Base-by-base conservation (phyloP, 805 yeast species). In the Lachancea mirantina region DNA sequence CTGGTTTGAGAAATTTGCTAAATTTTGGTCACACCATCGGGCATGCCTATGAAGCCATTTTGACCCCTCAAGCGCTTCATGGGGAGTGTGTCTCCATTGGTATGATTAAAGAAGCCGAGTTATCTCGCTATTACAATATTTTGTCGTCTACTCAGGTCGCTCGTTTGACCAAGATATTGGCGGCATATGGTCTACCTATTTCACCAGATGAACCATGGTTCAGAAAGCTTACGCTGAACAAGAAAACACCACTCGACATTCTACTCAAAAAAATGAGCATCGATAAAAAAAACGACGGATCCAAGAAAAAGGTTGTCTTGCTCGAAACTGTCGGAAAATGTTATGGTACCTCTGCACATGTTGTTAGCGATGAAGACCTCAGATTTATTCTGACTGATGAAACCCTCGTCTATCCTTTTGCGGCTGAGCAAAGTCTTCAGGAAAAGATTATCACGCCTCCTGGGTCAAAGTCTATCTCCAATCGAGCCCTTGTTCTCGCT, bases 11-110 rank as follows among this genome's bases (percentile, higher is more conserved):
- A 62, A 92, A 92, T 59, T 63, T 92, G 43, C 69, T 92, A 39
- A 92, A 92, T 61, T 92, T 89, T 55, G 98, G 98, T 21, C 98
- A 92, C 59, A 75, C 96, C 18, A 88, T 92, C 49, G 98, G 98
- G 27, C 98, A 92, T 58, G 98, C 98, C 14, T 87, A 82, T 44
- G 98, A 92, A 65, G 97, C 98, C n/a, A 77, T 92, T 21, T 68
- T 92, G 41, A 88, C 97, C 4, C 98, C 98, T 6, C 85, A 88
- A 58, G 92, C 95, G 15, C 70, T 92, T 27, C 98, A 92, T 52
- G 98, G 98, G 39, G 98, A 92, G 62, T 92, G 98, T 70, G 98
- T 92, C n/a, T 72, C 97, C n/a, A 72, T 92, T 40, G 98, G 98
- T 43, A 82, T 87, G 72, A 78, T 92, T 20, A 72, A 78, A 50